These are phyloP conservation scores for Coleophoma cylindrospora DNA, from an alignment of 2,329 filamentous ascomycete genomes.

Conservation along the genomic window DNA sequence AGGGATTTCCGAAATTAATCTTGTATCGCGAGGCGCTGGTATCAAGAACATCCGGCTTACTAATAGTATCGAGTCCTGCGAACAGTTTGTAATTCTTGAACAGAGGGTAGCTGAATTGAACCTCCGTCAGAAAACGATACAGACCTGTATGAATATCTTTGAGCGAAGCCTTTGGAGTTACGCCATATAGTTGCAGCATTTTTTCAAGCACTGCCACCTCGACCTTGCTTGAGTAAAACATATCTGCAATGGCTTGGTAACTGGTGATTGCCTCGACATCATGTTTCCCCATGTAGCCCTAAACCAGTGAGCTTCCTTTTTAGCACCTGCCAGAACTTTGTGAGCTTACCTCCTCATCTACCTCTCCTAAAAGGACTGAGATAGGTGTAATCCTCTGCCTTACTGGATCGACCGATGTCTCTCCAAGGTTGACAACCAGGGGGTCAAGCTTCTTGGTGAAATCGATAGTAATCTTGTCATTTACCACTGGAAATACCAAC, in stretches of 20 bases:
- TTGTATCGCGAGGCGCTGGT: constrained; percentile 1
- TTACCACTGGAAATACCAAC: constrained; percentile 1
- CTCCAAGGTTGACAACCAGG: neutral
- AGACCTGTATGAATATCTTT: neutral
- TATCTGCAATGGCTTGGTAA: neutral
- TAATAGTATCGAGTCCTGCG: neutral
- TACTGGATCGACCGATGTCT: neutral
- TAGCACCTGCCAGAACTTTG: too few species aligned
- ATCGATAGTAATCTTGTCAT: constrained; percentile 1
- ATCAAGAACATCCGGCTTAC: neutral
- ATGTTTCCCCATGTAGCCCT: neutral
- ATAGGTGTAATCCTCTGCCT: neutral
- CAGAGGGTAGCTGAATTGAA: constrained; percentile 1
- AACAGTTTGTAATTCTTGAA: neutral
- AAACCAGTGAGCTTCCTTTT: too few species aligned
- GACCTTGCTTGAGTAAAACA: neutral
- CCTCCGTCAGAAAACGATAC: constrained; percentile 1
- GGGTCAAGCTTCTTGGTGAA: neutral
- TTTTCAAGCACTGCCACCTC: neutral
- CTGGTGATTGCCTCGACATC: neutral
- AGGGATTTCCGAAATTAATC: constrained; percentile 6
- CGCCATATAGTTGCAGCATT: neutral
- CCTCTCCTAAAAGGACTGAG: constrained; percentile 2
- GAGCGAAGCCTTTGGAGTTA: neutral
- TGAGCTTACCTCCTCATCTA: constrained; percentile 1